Evolutionary conservation across 306 rosid species (phyloP).

Genomic region (Cucumis hystrix): DNA sequence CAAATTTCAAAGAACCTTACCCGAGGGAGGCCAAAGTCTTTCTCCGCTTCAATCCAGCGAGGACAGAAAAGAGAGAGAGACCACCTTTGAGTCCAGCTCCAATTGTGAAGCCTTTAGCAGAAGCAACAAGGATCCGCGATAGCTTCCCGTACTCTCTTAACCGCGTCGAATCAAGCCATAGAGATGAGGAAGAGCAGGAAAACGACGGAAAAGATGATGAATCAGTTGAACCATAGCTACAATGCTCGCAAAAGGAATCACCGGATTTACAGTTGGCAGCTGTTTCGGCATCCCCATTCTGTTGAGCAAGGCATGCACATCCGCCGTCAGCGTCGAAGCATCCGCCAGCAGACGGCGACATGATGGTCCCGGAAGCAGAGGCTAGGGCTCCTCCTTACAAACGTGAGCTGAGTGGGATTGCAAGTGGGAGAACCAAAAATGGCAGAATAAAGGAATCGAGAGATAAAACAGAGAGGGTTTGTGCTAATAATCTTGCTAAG

Average conservation of each 20-base stretch:
- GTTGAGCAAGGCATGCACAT: conserved; percentile 11
- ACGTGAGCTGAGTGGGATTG: not conserved
- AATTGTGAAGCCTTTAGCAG: conserved; percentile 75
- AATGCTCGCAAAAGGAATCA: conserved; percentile 19
- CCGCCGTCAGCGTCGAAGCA: conserved; percentile 10
- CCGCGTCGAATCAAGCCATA: conserved; percentile 18
- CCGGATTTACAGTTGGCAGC: conserved; percentile 9
- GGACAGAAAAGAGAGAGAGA: conserved; percentile 78
- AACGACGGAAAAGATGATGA: conserved; percentile 11
- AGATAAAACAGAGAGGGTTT: not conserved
- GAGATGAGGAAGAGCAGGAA: conserved; percentile 15
- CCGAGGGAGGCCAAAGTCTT: conserved; percentile 45
- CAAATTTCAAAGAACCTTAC: conserved; percentile 5
- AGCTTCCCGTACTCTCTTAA: conserved; percentile 48
- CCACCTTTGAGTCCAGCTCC: conserved; percentile 97
- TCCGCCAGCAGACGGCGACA: conserved; percentile 30
- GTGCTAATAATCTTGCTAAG: not conserved
- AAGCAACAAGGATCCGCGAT: conserved; percentile 44
- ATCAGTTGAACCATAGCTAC: conserved; percentile 13
- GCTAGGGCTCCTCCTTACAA: not conserved
- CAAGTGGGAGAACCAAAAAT: not conserved
- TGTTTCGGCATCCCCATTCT: conserved; percentile 5
- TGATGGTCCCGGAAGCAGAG: conserved; percentile 14
- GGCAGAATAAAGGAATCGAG: not conserved
- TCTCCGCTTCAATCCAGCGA: conserved; percentile 53